Evolutionary conservation across 2,329 filamentous ascomycete species (phyloP), one percentile per base, ranked within the genome.

Genomic region (Aspergillus sp.): DNA sequence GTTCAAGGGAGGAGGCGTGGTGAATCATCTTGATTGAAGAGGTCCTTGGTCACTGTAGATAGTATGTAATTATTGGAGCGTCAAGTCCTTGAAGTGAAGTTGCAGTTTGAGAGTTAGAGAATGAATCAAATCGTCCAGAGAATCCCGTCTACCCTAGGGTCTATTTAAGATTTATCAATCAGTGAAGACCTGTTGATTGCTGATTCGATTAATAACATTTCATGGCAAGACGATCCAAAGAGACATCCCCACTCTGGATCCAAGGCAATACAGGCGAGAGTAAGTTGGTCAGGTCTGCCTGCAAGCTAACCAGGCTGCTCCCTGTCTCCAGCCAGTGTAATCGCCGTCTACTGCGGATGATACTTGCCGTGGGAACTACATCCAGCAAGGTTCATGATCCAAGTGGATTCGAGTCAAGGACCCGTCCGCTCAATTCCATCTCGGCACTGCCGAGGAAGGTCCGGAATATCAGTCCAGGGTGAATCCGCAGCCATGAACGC

Each of bases 11-110:
- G 12, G 63, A 58, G 20, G 57, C 54, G 12, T 62, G 56, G 34
- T 57, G 53, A n/a, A 62, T 59, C 67, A 70, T 70, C 45, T 45
- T 55, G 53, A 41, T 48, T 24, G 20, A 17, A 36, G 20, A 30
- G 34, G 2, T 18, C 26, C 34, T 11, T 42, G 17, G 18, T 24
- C 8, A 17, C 5, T 24, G 26, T 17, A 17, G 22, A 32, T 32
- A 13, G 42, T 17, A 17, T 24, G n/a, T 5, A 32, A n/a, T 2
- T n/a, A 32, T 32, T 15, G n/a, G 17, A 32, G 3, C 9, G n/a
- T 36, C n/a, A 30, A 9, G n/a, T 11, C 12, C 20, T 15, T 30
- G n/a, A 13, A 18, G n/a, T n/a, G n/a, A 20, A 41, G 49, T 20
- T 43, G 49, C 8, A 30, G 26, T 30, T 30, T 30, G n/a, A 11